phyloP scores from a whole-genome alignment of 768 basidiomycete genomes.

The Sporobolomyces pararoseus region DNA sequence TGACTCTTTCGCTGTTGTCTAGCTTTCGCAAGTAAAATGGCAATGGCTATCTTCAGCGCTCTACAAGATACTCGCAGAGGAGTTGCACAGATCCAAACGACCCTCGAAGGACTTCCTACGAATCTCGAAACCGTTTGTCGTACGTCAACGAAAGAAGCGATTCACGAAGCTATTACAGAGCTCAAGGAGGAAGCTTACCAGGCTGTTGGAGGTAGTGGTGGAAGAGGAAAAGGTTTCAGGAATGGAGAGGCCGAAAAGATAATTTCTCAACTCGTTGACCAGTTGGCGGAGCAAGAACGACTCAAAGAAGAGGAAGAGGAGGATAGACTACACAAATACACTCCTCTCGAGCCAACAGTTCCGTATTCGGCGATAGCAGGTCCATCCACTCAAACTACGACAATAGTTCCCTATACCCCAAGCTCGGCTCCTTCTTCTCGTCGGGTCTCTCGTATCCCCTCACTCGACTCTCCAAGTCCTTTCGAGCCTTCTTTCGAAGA shows the following conservation, averaged over 20 bases:
- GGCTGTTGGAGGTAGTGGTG: conserved; percentile 2
- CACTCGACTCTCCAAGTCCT: not conserved
- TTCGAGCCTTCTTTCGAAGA: not conserved
- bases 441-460: not conserved
- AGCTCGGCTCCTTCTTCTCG: not conserved
- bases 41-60: conserved; percentile 29
- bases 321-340: not conserved
- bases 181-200: conserved; percentile 38
- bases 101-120: conserved; percentile 27
- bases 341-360: conserved; percentile 1
- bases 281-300: conserved; percentile 29
- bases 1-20: not conserved
- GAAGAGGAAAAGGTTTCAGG: conserved; percentile 19
- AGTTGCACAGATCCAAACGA: conserved; percentile 30
- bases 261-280: conserved; percentile 40
- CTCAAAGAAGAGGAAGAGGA: conserved; percentile 38
- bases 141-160: conserved; percentile 19
- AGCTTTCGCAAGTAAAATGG: conserved; percentile 38
- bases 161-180: conserved; percentile 34
- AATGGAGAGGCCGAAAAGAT: conserved; percentile 41
- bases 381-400: not conserved
- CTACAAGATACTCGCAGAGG: conserved; percentile 33
- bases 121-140: conserved; percentile 27
- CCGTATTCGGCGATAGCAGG: not conserved
- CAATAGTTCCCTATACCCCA: conserved; percentile 5